These are phyloP conservation scores for Plasmodium coatneyi DNA, from an alignment of 169 alveolate species.

Conservation along the genomic window DNA sequence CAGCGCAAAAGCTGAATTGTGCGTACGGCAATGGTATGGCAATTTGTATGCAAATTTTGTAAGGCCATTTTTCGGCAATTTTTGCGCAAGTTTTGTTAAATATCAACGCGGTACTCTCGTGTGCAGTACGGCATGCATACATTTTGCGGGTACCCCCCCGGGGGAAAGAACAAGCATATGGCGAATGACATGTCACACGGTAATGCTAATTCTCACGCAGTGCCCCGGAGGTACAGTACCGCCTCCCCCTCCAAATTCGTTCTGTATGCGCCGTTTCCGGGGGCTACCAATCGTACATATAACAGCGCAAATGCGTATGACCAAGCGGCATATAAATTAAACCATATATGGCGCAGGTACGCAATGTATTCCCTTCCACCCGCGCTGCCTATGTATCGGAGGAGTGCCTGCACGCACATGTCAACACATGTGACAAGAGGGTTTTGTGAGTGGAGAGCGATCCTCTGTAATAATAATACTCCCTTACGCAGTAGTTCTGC, in stretches of 20 bases:
- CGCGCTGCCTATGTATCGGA: not conserved
- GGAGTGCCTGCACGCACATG: not conserved
- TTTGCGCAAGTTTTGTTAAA: not conserved
- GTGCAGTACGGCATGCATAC: not conserved
- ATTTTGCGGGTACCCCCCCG: not conserved
- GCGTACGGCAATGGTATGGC: not conserved
- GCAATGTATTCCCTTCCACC: not conserved
- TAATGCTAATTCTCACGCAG: not conserved
- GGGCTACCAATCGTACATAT: not conserved
- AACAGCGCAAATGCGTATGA: not conserved
- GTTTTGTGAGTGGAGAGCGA: not conserved
- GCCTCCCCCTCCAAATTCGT: not conserved
- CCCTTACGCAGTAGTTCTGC: not conserved
- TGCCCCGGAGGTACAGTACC: not conserved
- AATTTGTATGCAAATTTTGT: not conserved
- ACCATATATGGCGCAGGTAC: not conserved
- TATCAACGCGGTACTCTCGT: not conserved
- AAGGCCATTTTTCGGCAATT: not conserved
- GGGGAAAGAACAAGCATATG: not conserved
- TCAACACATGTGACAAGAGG: not conserved
- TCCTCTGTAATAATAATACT: not conserved
- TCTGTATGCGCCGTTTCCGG: not conserved
- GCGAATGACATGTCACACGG: not conserved
- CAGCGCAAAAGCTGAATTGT: not conserved
- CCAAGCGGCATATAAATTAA: not conserved